phyloP scores from a whole-genome alignment of 352 stramenopile species.

The Elongisporangium anandrum region DNA sequence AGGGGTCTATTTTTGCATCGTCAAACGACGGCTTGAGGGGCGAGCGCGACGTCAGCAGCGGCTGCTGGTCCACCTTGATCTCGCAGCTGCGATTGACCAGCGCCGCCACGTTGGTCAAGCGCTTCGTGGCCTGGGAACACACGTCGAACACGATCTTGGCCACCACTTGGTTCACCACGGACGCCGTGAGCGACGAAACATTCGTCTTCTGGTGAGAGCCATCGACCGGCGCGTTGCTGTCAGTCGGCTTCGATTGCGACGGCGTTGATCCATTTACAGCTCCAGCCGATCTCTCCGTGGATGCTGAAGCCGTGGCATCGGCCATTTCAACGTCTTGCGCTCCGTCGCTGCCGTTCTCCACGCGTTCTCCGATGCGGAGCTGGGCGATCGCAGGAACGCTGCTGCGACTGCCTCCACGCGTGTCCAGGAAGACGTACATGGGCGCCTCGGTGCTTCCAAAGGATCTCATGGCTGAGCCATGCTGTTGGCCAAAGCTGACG shows the following conservation, averaged over 20 bases:
- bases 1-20: too few species aligned
- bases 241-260: background rate
- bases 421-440: constrained; percentile 54
- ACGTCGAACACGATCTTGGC: background rate
- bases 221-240: background rate
- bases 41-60: too few species aligned
- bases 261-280: too few species aligned
- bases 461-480: constrained; percentile 14
- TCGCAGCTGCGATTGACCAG: too few species aligned
- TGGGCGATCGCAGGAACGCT: background rate
- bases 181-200: background rate
- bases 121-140: too few species aligned
- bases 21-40: too few species aligned
- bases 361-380: background rate
- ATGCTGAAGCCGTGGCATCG: constrained; percentile 7
- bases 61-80: too few species aligned
- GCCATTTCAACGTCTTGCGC: constrained; percentile 27
- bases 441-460: constrained; percentile 22
- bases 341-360: background rate
- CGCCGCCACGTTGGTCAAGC: too few species aligned
- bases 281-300: background rate
- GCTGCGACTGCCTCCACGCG: constrained; percentile 7
- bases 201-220: background rate
- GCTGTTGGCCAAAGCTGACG: constrained; percentile 17
- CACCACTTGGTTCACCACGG: background rate